Percentiles rank a stretch among this genome's conserved stretches.
Conservation (phyloP, 345 rosid species). For the Reutealis trisperma region DNA sequence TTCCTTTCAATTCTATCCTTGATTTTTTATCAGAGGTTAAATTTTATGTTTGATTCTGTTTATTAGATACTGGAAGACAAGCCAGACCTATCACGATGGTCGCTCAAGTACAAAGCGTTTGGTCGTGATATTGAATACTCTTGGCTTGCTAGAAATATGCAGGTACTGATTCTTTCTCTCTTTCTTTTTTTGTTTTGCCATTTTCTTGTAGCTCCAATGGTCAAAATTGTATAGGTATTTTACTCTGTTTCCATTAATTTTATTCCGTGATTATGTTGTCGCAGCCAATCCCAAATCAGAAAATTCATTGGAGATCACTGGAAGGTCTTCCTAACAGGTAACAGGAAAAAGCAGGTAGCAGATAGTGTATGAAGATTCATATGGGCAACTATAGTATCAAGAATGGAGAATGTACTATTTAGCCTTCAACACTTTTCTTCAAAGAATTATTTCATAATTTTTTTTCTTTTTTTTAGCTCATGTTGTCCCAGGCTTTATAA, state of each 20-base stretch:
- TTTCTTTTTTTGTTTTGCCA: background rate
- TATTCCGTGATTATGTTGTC: slow-evolving; percentile 9
- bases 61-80: slow-evolving; percentile 68
- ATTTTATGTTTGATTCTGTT: slow-evolving; percentile 24
- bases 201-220: background rate
- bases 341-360: background rate
- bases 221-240: background rate
- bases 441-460: background rate
- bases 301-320: slow-evolving; percentile 88
- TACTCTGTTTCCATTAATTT: slow-evolving; percentile 3
- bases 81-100: slow-evolving; percentile 79
- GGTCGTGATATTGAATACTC: slow-evolving; percentile 79
- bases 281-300: slow-evolving; percentile 89
- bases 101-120: slow-evolving; percentile 75
- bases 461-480: background rate
- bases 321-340: slow-evolving; percentile 89
- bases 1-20: no score
- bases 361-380: background rate
- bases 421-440: background rate
- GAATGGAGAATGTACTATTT: background rate
- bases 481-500: background rate
- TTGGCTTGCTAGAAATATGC: slow-evolving; percentile 95
- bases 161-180: slow-evolving; percentile 41
- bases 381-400: background rate
- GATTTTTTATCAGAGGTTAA: background rate